Evolutionary conservation across 306 rosid genomes (phyloP), one percentile per base, ranked within the genome.

Genomic region (Dalbergia oliveri): DNA sequence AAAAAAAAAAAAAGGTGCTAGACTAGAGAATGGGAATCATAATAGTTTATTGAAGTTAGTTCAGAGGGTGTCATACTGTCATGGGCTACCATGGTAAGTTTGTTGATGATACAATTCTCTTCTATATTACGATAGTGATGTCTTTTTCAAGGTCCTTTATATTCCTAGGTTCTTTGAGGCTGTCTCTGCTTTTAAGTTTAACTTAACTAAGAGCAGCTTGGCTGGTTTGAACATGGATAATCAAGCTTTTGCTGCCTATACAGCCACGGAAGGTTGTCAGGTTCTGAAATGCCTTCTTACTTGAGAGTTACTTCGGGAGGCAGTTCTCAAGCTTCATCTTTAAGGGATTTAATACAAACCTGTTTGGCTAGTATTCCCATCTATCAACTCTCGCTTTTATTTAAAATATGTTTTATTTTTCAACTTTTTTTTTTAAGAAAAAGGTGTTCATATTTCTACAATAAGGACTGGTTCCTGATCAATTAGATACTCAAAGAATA

Each of bases 401-500:
- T 26, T 37, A 37, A 37, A 37, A 37, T 35, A 4, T 37, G 45
- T 15, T 62, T 43, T 26, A 65, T n/a, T 11, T 43, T 51, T 41
- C 18, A 49, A 1, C 3, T 26, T 2, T 26, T 6, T 34, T 15
- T 64, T 39, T 23, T 1, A 11, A 21, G 37, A 21, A 50, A 72
- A 80, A 19, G 11, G 18, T 53, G 41, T 39, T 37, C 39, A 47
- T 18, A 73, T 58, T 81, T 59, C 77, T 81, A 11, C 45, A 37
- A n/a, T 56, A 72, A 47, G 66, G 37, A 26, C 68, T 50, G 31
- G 61, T 61, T 37, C 59, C 49, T 74, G 13, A 15, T 56, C 66
- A 75, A 21, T 69, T 31, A 58, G 59, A 64, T 64, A 51, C 49
- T 64, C 64, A 62, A 31, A 68, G 47, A 43, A 82, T 76, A 23